These are phyloP conservation scores for Phaeosphaeriaceae sp. DNA, from an alignment of 2,329 filamentous ascomycete species.

Conservation along the genomic window DNA sequence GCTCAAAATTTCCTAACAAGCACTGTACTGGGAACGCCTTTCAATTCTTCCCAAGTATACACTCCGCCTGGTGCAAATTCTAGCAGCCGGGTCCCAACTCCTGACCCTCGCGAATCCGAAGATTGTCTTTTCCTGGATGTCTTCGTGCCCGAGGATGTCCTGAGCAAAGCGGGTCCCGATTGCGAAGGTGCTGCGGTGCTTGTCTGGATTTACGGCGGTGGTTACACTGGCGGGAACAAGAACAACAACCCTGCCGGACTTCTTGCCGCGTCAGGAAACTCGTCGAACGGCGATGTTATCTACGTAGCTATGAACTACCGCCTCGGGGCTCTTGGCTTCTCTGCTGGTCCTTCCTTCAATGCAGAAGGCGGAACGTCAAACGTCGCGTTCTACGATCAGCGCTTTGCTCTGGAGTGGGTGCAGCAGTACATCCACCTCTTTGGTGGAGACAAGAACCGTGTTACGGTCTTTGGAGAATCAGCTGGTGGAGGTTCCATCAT, in stretches of 20 bases:
- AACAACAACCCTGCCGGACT: slow-evolving; percentile 51
- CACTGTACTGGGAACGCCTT: slow-evolving; percentile 33
- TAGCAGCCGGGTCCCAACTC: slow-evolving; percentile 25
- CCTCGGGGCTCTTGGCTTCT: slow-evolving; percentile 50
- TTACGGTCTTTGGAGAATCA: slow-evolving; percentile 49
- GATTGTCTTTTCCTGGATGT: slow-evolving; percentile 60
- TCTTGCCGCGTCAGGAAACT: slow-evolving; percentile 51
- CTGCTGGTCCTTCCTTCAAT: slow-evolving; percentile 42
- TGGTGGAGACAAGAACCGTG: slow-evolving; percentile 47
- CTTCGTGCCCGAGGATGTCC: slow-evolving; percentile 51
- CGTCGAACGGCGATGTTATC: slow-evolving; percentile 51
- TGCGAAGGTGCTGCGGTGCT: slow-evolving; percentile 51
- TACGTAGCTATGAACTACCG: slow-evolving; percentile 57
- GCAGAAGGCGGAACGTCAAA: slow-evolving; percentile 46
- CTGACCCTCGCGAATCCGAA: slow-evolving; percentile 47
- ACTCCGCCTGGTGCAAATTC: slow-evolving; percentile 34
- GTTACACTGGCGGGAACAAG: slow-evolving; percentile 54
- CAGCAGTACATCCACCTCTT: slow-evolving; percentile 49
- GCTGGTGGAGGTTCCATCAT: slow-evolving; percentile 49
- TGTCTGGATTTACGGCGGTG: slow-evolving; percentile 60
- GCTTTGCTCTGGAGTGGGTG: slow-evolving; percentile 50
- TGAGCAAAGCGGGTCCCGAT: slow-evolving; percentile 41
- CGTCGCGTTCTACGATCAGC: slow-evolving; percentile 46
- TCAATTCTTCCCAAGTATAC: slow-evolving; percentile 40
- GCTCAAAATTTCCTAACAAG: slow-evolving; percentile 43